Evolutionary conservation across 139 green algal species (phyloP), one percentile per base, ranked within the genome.

Genomic region (Picochlorum sp.): DNA sequence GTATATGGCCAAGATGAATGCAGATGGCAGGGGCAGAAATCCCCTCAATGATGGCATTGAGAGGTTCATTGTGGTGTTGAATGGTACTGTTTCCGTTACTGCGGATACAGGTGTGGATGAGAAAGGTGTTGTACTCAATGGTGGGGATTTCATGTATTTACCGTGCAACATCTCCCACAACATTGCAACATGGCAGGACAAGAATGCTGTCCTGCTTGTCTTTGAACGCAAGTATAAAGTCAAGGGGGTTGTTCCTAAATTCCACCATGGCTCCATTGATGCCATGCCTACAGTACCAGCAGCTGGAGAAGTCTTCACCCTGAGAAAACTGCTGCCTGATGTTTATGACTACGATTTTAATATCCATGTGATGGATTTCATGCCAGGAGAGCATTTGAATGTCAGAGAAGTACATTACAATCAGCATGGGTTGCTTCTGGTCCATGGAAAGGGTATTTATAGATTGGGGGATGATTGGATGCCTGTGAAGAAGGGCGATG

Each of bases 401-500:
- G 85, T 95, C 9, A 96, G 96, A 80, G 90, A 97, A 72, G 74
- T 96, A 20, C 91, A 97, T 78, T 95, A 98, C 83, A 97, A 97
- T 77, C 90, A 98, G 81, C 92, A 98, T 63, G 92, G 92, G 5
- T 73, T 98, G 62, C 66, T 97, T 64, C 68, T 98, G 50, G 72
- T 97, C 58, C 71, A 90, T 65, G 92, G 92, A 2, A 80, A 94
- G 64, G 92, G 92, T 65, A 94, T 98, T 63, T 98, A 98, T 74
- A 74, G 58, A 84, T 15, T 98, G 6, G 87, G 71, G 16, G 82
- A 95, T 68, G 76, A 75, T 14, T 98, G 90, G 75, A 89, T 88
- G 68, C 83, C 88, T 8, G 80, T 95, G 1, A 70, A 58, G 49
- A 58, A 38, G 11, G 87, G 89, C 8, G 87, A 94, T 58, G 83